A percentile compares a stretch with the other conserved stretches of the same genome.
These are phyloP conservation scores for Citrus inodora DNA, from an alignment of 345 rosid species.

Conservation along the genomic window DNA sequence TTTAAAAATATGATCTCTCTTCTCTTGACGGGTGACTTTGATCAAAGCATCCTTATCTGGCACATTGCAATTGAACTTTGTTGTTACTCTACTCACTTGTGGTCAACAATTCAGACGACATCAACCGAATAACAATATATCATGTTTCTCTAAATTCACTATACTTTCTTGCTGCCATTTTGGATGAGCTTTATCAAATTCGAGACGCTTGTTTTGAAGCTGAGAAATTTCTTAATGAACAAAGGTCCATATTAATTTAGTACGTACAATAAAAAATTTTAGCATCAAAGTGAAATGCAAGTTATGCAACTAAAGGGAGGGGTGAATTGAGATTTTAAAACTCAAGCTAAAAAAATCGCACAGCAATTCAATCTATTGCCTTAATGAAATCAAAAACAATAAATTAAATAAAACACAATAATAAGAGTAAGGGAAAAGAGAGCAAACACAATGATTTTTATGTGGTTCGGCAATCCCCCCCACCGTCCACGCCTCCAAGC, in stretches of 20 bases:
- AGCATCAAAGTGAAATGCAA: no score
- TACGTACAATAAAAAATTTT: no score
- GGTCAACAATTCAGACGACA: not conserved
- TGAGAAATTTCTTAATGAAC: not conserved
- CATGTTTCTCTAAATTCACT: not conserved
- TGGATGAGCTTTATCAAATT: constrained; percentile 2
- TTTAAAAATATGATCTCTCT: not conserved
- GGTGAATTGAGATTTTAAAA: no score
- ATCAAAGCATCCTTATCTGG: constrained; percentile 5
- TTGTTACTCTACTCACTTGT: not conserved
- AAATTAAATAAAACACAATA: no score
- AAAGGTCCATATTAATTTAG: not conserved
- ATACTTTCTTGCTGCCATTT: constrained; percentile 6
- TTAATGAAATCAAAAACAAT: fast-evolving
- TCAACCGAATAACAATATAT: not conserved
- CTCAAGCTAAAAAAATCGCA: no score
- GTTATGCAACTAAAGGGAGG: no score
- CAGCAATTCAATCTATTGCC: no score
- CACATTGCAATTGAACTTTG: constrained; percentile 10
- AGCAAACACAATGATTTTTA: no score
- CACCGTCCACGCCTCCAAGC: no score
- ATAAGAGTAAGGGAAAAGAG: no score
- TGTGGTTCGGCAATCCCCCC: no score
- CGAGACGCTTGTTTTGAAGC: not conserved
- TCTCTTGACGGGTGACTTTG: not conserved